phyloP scores from a whole-genome alignment of 805 yeast genomes.

The Candida stauntonica region DNA sequence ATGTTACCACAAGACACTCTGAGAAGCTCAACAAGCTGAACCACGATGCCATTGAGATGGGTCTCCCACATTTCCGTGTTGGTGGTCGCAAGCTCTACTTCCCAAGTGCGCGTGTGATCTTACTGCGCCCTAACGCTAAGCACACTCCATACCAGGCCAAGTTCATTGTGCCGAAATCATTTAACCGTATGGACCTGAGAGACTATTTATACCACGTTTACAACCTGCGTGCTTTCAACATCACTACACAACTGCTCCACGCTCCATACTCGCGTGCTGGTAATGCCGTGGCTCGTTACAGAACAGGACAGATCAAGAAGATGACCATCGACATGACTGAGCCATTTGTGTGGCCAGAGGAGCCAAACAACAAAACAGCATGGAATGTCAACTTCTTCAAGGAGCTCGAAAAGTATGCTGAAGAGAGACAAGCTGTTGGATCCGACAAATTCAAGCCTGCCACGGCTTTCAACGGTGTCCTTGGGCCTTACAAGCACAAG shows the following conservation, averaged over 20 bases:
- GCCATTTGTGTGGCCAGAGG: slow-evolving; percentile 94
- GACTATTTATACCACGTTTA: slow-evolving; percentile 90
- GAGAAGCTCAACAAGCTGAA: slow-evolving; percentile 24
- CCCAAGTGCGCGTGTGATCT: slow-evolving; percentile 78
- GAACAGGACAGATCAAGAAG: slow-evolving; percentile 80
- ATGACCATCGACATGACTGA: slow-evolving; percentile 96
- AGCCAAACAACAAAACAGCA: slow-evolving; percentile 38
- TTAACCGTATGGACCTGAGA: slow-evolving; percentile 90
- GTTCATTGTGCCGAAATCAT: slow-evolving; percentile 88
- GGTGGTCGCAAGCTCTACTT: slow-evolving; percentile 77
- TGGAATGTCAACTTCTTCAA: slow-evolving; percentile 38
- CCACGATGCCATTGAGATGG: slow-evolving; percentile 49
- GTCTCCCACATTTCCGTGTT: slow-evolving; percentile 73
- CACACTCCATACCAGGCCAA: slow-evolving; percentile 97
- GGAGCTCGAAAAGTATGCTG: slow-evolving; percentile 49
- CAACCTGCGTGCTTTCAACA: slow-evolving; percentile 83
- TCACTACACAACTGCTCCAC: slow-evolving; percentile 81
- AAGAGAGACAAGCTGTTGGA: slow-evolving; percentile 49
- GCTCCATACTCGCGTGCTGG: slow-evolving; percentile 61
- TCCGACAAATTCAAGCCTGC: slow-evolving; percentile 68
- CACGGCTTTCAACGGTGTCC: slow-evolving; percentile 66
- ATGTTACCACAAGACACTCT: slow-evolving; percentile 23
- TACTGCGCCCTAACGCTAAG: slow-evolving; percentile 89
- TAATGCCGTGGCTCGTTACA: slow-evolving; percentile 59
- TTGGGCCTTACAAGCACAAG: slow-evolving; percentile 54